Percentiles rank a stretch among this genome's conserved stretches.
Conservation (phyloP, 1,284 basidiomycete genomes). For the Kwoniella shivajii region DNA sequence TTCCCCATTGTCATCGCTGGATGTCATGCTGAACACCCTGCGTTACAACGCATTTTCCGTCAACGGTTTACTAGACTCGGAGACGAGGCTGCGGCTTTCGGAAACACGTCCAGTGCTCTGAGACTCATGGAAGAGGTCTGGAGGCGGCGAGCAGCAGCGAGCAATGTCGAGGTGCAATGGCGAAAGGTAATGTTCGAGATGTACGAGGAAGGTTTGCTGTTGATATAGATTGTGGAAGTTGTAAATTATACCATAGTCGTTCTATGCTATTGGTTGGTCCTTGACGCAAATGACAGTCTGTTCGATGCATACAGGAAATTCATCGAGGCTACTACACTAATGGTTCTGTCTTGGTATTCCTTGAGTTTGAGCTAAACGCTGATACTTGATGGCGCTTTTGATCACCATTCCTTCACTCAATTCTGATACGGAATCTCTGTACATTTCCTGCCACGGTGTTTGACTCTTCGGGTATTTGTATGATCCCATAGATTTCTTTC, state of each 20-base stretch:
- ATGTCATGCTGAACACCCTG: slow-evolving; percentile 11
- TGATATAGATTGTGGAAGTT: slow-evolving; percentile 2
- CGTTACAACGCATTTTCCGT: slow-evolving; percentile 57
- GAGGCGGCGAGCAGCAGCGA: background rate
- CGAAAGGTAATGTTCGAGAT: slow-evolving; percentile 9
- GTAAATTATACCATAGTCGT: no score
- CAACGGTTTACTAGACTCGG: slow-evolving; percentile 58
- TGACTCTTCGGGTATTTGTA: slow-evolving; percentile 43
- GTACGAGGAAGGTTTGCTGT: slow-evolving; percentile 5
- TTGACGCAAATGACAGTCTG: no score
- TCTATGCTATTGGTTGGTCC: background rate
- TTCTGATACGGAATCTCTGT: slow-evolving; percentile 45
- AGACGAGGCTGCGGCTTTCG: slow-evolving; percentile 48
- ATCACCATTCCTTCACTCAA: slow-evolving; percentile 53
- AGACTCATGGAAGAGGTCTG: slow-evolving; percentile 8
- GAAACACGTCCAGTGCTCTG: slow-evolving; percentile 1
- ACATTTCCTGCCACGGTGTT: slow-evolving; percentile 55
- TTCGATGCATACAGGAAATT: no score
- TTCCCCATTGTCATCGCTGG: slow-evolving; percentile 24
- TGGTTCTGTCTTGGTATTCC: slow-evolving; percentile 49
- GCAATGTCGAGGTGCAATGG: slow-evolving; percentile 1
- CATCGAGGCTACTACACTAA: no score
- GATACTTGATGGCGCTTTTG: slow-evolving; percentile 49
- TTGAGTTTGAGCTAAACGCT: slow-evolving; percentile 49
- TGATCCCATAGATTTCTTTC: slow-evolving; percentile 42